Evolutionary conservation across 2,329 filamentous ascomycete species (phyloP), one percentile per base, ranked within the genome.

Genomic region (Tetracladium maxilliforme): DNA sequence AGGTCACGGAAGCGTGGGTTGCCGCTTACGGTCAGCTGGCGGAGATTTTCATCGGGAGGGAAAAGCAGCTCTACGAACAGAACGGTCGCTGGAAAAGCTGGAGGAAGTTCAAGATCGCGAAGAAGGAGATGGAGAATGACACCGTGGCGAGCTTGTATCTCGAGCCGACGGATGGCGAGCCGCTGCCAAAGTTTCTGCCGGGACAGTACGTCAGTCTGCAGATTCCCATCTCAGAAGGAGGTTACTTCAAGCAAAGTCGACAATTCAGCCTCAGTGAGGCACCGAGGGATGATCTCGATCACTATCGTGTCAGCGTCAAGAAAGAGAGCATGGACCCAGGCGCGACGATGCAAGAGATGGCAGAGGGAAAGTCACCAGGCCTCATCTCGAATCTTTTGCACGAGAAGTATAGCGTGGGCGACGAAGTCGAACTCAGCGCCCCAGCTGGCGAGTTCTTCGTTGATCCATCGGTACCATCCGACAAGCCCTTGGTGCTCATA

Each of bases 241-340:
- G 65, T n/a, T 59, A 74, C 36, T 51, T 61, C 30, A n/a, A n/a
- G n/a, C 81, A 87, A 48, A 69, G 70, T 29, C 56, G 80, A 28
- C 80, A 87, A 54, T 87, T 83, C 54, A 79, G 71, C 23, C 56
- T 87, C 28, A 77, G 69, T 40, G 70, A 79, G 37, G 58, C 52
- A 3, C 56, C 59, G 4, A 35, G 36, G 14, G 37, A 36, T n/a
- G 56, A 60, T 23, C 60, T 59, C 6, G 53, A 55, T 10, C 64
- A 70, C 47, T 81, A 81, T 49, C 67, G 80, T 27, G 71, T 87
- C 51, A 78, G 68, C 35, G 71, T 87, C 32, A 86, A 84, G 61
- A 64, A 56, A 29, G 76, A 69, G 34, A 41, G 42, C 3, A 35
- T 29, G 4, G 24, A 42, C 10, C 39, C 42, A 16, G 29, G 39